phyloP scores from a whole-genome alignment of 179 eudicot genomes.

The Beta lomatogona region DNA sequence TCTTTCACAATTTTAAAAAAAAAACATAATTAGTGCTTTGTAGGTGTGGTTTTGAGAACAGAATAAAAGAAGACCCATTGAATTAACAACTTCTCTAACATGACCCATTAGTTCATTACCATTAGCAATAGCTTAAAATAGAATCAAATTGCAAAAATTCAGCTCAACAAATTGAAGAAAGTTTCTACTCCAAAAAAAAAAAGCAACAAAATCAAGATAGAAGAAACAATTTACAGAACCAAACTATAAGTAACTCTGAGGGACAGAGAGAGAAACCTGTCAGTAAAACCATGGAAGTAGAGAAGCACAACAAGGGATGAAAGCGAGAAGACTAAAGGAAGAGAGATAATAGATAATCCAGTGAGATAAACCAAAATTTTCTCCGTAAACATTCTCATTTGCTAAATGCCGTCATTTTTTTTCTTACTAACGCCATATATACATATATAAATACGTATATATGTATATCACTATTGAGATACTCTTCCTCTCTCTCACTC shows the following conservation, averaged over 20 bases:
- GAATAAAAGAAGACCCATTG: neutral
- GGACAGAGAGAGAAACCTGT: conserved; percentile 26
- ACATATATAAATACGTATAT: no score
- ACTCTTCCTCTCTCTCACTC: no score
- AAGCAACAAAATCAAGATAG: neutral
- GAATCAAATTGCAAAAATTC: neutral
- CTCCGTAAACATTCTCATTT: no score
- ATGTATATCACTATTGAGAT: no score
- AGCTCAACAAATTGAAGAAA: conserved; percentile 5
- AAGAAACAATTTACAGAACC: neutral
- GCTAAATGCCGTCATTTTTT: no score
- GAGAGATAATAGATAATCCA: neutral
- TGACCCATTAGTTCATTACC: neutral
- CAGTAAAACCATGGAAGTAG: conserved; percentile 32
- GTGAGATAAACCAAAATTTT: no score
- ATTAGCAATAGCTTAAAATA: neutral
- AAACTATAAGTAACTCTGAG: neutral
- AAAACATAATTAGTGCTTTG: neutral
- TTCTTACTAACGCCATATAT: no score
- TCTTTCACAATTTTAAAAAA: neutral
- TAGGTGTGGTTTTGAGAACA: neutral
- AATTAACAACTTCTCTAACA: neutral
- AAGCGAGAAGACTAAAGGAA: no score
- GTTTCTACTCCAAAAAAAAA: neutral
- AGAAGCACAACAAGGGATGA: neutral